Conservation (phyloP, 2,329 filamentous ascomycete species). For the Neocatenulostroma microsporum region DNA sequence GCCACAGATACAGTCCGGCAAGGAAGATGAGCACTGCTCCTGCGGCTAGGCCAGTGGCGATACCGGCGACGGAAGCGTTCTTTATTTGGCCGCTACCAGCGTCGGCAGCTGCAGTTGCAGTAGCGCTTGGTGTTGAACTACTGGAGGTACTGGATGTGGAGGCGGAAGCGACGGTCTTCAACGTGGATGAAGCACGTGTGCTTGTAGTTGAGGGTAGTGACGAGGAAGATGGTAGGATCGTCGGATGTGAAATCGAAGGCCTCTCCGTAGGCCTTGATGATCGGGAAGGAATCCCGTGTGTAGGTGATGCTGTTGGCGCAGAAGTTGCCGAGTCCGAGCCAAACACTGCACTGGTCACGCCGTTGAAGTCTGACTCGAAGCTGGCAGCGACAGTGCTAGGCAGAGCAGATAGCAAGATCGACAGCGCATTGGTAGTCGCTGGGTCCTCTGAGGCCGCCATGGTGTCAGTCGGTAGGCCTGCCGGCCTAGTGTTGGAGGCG, state of each 20-base stretch:
- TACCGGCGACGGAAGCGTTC: constrained; percentile 14
- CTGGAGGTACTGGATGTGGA: not conserved
- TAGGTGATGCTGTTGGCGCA: constrained; percentile 1
- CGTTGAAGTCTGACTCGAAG: constrained; percentile 8
- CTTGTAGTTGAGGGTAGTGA: not conserved
- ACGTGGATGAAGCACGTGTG: not conserved
- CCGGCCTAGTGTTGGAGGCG: too few relatives aligned
- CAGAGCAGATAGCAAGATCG: constrained; percentile 11
- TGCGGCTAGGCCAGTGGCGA: constrained; percentile 13
- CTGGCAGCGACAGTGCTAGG: constrained; percentile 12
- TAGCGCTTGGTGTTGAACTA: not conserved
- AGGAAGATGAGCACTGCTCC: constrained; percentile 12
- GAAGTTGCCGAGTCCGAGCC: not conserved
- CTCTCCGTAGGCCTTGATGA: not conserved
- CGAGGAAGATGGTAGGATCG: not conserved
- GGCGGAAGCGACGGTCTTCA: not conserved
- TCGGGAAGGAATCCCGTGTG: not conserved
- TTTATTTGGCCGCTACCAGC: constrained; percentile 6
- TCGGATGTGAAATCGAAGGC: too few relatives aligned
- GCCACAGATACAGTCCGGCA: constrained; percentile 8
- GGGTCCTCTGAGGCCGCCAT: not conserved
- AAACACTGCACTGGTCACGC: constrained; percentile 5
- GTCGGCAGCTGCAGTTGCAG: constrained; percentile 1
- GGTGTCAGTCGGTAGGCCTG: not conserved
- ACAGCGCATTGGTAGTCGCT: constrained; percentile 9